Base-by-base conservation (phyloP, 345 rosid species). In the Gynandropsis gynandra region DNA sequence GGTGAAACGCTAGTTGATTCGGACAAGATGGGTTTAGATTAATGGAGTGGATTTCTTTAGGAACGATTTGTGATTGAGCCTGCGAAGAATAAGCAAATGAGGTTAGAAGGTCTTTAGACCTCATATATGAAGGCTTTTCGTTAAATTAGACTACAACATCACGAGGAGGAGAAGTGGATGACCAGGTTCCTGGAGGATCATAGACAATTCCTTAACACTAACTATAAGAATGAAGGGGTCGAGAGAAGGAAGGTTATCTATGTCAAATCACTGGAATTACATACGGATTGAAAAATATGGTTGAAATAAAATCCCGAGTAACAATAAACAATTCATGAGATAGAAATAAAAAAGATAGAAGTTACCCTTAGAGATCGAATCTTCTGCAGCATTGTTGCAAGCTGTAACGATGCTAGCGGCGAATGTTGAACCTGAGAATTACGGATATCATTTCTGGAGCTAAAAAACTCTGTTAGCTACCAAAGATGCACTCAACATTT, bases 1-100 rank as follows among this genome's bases (percentile, higher is more conserved):
- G 94, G 74, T 92, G 98, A 71, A 92, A 92, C 18, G 88, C 95
- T 62, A 92, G 52, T 66, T 83, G 97, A 69, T 79, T 61, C 1
- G 90, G 88, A 56, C 86, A 81, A 63, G 80, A 79, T 46, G 88
- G 88, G 70, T 92, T 74, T 49, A 92, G 76, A 73, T 72, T 67
- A 61, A 92, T 75, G 16, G 95, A 79, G 65, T 87, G 94, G 63
- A 85, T 80, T 71, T 88, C 88, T 66, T 74, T 86, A 43, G 94
- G 50, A 40, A 74, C 74, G 41, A 92, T 83, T 55, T 74, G 79
- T 33, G 97, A 85, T 67, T 92, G 98, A 27, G 82, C 96, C 98
- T 92, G 83, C 59, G 62, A 14, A 29, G 9, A 14, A 33, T 66
- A 39, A 50, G 20, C 32, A 10, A 29, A 17, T 49, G 16, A 17